These are phyloP conservation scores for Oryza australiensis DNA, from an alignment of 176 grass and related monocot genomes.

Conservation along the genomic window DNA sequence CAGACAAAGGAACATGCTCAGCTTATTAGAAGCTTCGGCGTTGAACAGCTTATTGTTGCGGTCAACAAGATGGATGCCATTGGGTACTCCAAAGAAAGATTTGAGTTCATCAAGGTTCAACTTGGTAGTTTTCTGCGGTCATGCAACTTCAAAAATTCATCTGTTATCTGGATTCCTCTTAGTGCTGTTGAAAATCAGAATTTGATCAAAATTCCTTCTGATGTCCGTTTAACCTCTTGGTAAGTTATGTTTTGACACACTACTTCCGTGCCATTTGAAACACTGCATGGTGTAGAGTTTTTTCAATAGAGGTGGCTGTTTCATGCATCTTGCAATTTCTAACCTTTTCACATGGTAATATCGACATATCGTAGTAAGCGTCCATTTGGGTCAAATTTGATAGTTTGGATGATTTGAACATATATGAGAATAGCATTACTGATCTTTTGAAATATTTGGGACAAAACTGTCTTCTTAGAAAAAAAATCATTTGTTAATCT, in stretches of 20 bases:
- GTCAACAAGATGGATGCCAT: slow-evolving; percentile 96
- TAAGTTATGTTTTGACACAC: slow-evolving; percentile 40
- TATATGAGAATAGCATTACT: background rate
- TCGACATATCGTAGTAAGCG: background rate
- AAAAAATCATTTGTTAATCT: background rate
- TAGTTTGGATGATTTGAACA: slow-evolving; percentile 17
- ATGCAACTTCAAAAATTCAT: slow-evolving; percentile 82
- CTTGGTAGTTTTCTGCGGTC: slow-evolving; percentile 74
- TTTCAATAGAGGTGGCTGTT: background rate
- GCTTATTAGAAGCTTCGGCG: slow-evolving; percentile 91
- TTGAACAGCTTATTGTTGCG: slow-evolving; percentile 89
- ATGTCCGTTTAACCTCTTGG: slow-evolving; percentile 72
- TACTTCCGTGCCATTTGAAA: background rate
- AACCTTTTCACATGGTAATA: background rate
- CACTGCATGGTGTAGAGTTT: background rate
- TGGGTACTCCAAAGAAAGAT: slow-evolving; percentile 87
- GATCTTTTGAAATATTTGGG: slow-evolving; percentile 4
- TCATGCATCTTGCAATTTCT: background rate
- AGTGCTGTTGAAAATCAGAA: slow-evolving; percentile 91
- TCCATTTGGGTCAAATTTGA: slow-evolving; percentile 1
- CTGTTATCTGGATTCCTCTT: slow-evolving; percentile 85
- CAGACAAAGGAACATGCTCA: slow-evolving; percentile 97
- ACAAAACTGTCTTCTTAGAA: slow-evolving; percentile 15
- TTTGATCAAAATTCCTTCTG: slow-evolving; percentile 64
- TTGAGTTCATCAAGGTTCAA: slow-evolving; percentile 76